Conservation (phyloP, 371 early-diverging fungal genomes). For the Mortierella sp. region DNA sequence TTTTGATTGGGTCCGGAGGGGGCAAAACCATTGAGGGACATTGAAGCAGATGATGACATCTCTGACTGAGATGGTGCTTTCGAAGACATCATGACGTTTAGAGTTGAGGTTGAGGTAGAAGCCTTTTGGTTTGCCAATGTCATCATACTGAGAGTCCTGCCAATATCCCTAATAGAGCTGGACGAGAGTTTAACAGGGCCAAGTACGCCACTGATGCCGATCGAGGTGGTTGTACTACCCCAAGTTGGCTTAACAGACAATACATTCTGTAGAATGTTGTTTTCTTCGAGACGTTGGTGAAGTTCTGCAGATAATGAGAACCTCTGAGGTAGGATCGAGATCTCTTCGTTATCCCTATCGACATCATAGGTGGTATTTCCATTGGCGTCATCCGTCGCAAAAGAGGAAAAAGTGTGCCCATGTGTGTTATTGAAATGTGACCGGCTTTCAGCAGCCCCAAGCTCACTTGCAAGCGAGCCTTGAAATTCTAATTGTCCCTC, state of each 20-base stretch:
- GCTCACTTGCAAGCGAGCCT: slow-evolving; percentile 23
- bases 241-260: slow-evolving; percentile 15
- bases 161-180: slow-evolving; percentile 26
- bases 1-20: not conserved
- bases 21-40: not conserved
- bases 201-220: slow-evolving; percentile 17
- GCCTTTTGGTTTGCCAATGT: slow-evolving; percentile 29
- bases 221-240: slow-evolving; percentile 2
- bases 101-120: slow-evolving; percentile 8
- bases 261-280: slow-evolving; percentile 42
- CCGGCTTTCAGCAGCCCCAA: slow-evolving; percentile 5
- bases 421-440: not conserved
- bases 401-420: not conserved
- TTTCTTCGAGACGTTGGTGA: slow-evolving; percentile 40
- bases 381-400: not conserved
- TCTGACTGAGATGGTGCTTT: slow-evolving; percentile 6
- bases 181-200: slow-evolving; percentile 14
- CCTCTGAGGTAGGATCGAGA: slow-evolving; percentile 17
- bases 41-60: not conserved
- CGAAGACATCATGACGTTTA: slow-evolving; percentile 7
- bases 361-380: not conserved
- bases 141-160: slow-evolving; percentile 41
- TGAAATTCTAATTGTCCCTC: not conserved
- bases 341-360: not conserved
- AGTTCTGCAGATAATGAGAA: slow-evolving; percentile 43